Conservation (phyloP, 495 filamentous ascomycete species). For the Penicillium bialowiezense region DNA sequence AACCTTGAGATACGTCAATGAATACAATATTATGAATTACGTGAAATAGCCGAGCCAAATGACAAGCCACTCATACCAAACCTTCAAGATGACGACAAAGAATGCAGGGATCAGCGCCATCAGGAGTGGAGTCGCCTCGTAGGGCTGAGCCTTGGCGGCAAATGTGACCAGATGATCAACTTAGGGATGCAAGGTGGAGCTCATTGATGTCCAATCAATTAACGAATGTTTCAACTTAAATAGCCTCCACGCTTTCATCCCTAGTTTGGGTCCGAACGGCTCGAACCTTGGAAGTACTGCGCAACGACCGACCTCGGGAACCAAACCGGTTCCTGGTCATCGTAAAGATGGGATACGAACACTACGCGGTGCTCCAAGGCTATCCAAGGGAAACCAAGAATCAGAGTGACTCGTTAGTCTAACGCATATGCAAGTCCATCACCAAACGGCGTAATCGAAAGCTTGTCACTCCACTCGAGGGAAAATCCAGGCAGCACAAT, state of each 20-base stretch:
- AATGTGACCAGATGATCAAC: neutral
- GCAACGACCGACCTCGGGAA: too few relatives aligned
- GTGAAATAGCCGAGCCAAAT: too few relatives aligned
- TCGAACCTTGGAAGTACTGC: neutral
- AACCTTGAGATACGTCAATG: too few relatives aligned
- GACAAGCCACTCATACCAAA: neutral
- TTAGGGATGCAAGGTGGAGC: neutral
- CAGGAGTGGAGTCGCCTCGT: neutral
- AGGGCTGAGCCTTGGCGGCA: conserved; percentile 7
- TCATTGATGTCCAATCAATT: neutral
- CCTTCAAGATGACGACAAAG: too few relatives aligned
- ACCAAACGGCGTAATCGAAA: neutral
- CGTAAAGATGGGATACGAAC: neutral
- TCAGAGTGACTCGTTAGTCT: too few relatives aligned
- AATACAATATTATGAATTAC: too few relatives aligned
- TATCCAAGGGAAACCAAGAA: too few relatives aligned
- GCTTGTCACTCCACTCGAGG: neutral
- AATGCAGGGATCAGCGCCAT: neutral
- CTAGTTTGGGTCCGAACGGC: too few relatives aligned
- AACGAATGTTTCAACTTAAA: too few relatives aligned
- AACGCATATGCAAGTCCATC: neutral
- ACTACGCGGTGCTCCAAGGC: too few relatives aligned
- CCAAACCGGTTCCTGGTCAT: too few relatives aligned
- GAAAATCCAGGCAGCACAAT: neutral
- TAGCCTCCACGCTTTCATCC: too few relatives aligned